Evolutionary conservation across 106 monocot genomes (phyloP).

Genomic region (Gastrodia elata): DNA sequence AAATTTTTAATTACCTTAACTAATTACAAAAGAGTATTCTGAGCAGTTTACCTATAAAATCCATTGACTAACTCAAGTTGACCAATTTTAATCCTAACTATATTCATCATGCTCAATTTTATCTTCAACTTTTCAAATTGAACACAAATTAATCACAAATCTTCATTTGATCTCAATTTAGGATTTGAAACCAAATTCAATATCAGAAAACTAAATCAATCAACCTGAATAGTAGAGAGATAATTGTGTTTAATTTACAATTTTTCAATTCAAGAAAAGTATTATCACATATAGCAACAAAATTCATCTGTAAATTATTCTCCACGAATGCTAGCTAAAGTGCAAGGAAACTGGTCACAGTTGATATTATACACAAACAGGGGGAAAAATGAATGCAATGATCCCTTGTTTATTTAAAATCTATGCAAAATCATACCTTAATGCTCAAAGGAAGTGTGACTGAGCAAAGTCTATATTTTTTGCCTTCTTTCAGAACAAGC

Average conservation of each 20-base stretch:
- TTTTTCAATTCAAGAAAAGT: not conserved
- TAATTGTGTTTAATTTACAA: not conserved
- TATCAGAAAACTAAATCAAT: not conserved
- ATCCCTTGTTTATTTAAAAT: too few relatives aligned
- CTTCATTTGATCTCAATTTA: too few relatives aligned
- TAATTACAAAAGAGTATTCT: too few relatives aligned
- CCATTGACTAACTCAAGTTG: too few relatives aligned
- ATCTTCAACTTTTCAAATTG: too few relatives aligned
- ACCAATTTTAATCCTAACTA: too few relatives aligned
- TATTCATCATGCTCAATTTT: too few relatives aligned
- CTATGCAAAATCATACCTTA: constrained; percentile 30
- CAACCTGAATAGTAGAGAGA: too few relatives aligned
- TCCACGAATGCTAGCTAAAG: not conserved
- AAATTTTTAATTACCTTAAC: too few relatives aligned
- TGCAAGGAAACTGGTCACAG: not conserved
- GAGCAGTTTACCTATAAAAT: too few relatives aligned
- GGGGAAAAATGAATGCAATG: not conserved
- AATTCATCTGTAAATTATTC: not conserved
- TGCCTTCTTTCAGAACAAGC: constrained; percentile 59
- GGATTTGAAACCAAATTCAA: not conserved
- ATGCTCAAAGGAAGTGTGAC: constrained; percentile 40
- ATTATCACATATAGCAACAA: not conserved
- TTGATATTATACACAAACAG: not conserved
- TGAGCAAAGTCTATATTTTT: constrained; percentile 61
- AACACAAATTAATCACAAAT: too few relatives aligned